These are phyloP conservation scores for Pichia inconspicua DNA, from an alignment of 1,139 yeast species.

Conservation along the genomic window DNA sequence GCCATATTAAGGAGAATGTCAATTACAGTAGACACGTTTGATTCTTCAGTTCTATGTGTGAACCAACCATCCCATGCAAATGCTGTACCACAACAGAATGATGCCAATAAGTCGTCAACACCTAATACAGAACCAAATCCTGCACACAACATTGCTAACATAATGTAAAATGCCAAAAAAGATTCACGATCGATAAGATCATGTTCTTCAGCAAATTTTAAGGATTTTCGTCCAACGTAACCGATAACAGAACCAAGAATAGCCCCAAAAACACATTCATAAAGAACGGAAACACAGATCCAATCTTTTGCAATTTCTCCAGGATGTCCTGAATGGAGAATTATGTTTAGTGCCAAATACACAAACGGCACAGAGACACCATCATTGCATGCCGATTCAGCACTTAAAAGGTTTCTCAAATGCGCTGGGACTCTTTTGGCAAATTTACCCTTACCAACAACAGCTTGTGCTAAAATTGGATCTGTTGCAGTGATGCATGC, in stretches of 20 bases:
- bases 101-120: conserved; percentile 83
- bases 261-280: conserved; percentile 84
- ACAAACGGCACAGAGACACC: conserved; percentile 98
- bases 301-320: conserved; percentile 75
- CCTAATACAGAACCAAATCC: conserved; percentile 92
- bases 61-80: conserved; percentile 97
- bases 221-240: conserved; percentile 61
- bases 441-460: conserved; percentile 94
- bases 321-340: conserved; percentile 58
- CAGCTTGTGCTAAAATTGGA: conserved; percentile 96
- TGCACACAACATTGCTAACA: conserved; percentile 79
- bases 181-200: conserved; percentile 88
- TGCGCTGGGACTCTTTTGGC: conserved; percentile 98
- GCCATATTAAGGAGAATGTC: conserved; percentile 79
- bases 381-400: conserved; percentile 96
- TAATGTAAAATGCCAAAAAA: conserved; percentile 82
- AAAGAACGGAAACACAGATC: conserved; percentile 71
- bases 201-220: conserved; percentile 68
- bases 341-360: conserved; percentile 61
- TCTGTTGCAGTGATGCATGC: conserved; percentile 98
- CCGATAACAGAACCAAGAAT: conserved; percentile 73
- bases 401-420: conserved; percentile 77
- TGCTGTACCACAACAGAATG: conserved; percentile 94
- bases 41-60: conserved; percentile 78
- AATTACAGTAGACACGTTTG: conserved; percentile 88